Evolutionary conservation across 108 stramenopile species (phyloP), one percentile per base, ranked within the genome.

Genomic region (Ochromonas danica): DNA sequence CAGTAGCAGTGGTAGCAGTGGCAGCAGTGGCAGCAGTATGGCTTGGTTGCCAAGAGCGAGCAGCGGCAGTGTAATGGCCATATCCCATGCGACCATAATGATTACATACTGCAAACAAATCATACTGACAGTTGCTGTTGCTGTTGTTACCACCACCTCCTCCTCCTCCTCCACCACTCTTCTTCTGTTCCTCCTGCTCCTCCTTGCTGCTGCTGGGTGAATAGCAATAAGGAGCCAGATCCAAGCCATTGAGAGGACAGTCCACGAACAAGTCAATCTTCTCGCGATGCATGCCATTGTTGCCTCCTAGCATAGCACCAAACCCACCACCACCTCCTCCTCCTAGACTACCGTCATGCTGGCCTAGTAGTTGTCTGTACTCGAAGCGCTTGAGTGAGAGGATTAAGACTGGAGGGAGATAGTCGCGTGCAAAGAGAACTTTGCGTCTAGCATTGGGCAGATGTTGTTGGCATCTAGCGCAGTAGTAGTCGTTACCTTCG

Each of bases 1-100:
- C n/a, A n/a, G n/a, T n/a, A n/a, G n/a, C n/a, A n/a, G n/a, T n/a
- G n/a, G n/a, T n/a, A n/a, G n/a, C n/a, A n/a, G n/a, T n/a, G n/a
- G n/a, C n/a, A n/a, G n/a, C n/a, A n/a, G n/a, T n/a, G n/a, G n/a
- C n/a, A n/a, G n/a, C n/a, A n/a, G n/a, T n/a, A n/a, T n/a, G n/a
- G n/a, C n/a, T n/a, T n/a, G n/a, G n/a, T n/a, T n/a, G n/a, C n/a
- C n/a, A n/a, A n/a, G n/a, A n/a, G n/a, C 79, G 40, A 0, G 27
- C 79, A 45, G 28, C 30, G 31, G 79, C 79, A 1, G 79, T 80
- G 70, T 80, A 80, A 40, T 80, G 79, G 31, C 79, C 79, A 35
- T 33, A 80, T 0, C 61, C 79, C 28, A 10, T 61, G 40, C 30
- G 30, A 14, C 79, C 79, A 45, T 71, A 80, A 45, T 80, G 79